Percentiles rank a stretch among this genome's conserved stretches.
phyloP scores from a whole-genome alignment of 495 filamentous ascomycete genomes.

The Podospora comata region DNA sequence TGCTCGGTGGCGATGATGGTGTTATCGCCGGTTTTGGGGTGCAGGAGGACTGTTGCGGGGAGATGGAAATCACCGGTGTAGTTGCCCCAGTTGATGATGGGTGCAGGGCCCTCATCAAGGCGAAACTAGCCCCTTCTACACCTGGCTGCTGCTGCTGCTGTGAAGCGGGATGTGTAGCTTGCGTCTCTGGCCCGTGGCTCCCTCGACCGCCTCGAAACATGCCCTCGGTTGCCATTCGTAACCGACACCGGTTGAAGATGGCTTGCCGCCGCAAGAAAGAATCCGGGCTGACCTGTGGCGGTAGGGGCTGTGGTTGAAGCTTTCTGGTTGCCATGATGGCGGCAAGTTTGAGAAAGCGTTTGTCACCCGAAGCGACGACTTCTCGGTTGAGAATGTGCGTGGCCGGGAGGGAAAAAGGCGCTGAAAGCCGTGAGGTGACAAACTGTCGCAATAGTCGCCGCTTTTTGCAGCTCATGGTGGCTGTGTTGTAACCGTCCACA shows the following conservation, averaged over 20 bases:
- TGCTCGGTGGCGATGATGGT: not conserved
- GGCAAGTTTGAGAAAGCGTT: slow-evolving; percentile 45
- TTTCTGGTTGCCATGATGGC: slow-evolving; percentile 30
- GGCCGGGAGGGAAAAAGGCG: slow-evolving; percentile 63
- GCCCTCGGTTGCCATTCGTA: slow-evolving; percentile 22
- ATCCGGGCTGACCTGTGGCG: slow-evolving; percentile 20
- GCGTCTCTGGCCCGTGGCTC: not conserved
- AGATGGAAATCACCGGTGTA: not conserved
- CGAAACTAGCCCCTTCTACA: not conserved
- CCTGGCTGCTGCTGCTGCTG: slow-evolving; percentile 15
- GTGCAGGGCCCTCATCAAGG: not conserved
- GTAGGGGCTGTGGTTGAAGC: slow-evolving; percentile 10
- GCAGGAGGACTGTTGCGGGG: not conserved
- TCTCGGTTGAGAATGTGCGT: slow-evolving; percentile 64
- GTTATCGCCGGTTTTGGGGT: not conserved
- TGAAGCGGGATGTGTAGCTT: slow-evolving; percentile 11
- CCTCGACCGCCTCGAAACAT: slow-evolving; percentile 15
- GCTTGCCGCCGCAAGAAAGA: slow-evolving; percentile 32
- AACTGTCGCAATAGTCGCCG: slow-evolving; percentile 60
- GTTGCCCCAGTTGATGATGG: not conserved
- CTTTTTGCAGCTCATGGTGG: slow-evolving; percentile 57
- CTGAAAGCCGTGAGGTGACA: slow-evolving; percentile 65
- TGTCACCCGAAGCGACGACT: slow-evolving; percentile 41
- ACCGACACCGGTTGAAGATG: slow-evolving; percentile 32
- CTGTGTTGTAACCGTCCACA: slow-evolving; percentile 57